These are phyloP conservation scores for Sanghuangporus weigelae DNA, from an alignment of 1,284 basidiomycete species.

Conservation along the genomic window DNA sequence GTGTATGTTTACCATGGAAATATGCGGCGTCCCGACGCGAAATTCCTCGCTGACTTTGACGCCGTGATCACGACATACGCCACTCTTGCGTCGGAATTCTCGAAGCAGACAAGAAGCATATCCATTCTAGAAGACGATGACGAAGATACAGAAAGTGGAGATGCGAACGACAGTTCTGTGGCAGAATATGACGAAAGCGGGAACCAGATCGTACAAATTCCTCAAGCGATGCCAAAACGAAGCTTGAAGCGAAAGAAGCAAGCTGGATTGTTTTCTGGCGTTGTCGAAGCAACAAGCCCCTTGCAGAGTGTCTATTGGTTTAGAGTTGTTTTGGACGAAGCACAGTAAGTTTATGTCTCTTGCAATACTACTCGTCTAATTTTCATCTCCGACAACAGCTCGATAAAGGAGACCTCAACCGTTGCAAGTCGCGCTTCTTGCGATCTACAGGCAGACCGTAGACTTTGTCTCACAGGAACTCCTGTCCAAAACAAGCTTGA, in stretches of 20 bases:
- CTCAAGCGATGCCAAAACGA: slow-evolving; percentile 50
- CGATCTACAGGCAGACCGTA: slow-evolving; percentile 89
- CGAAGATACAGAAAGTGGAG: slow-evolving; percentile 51
- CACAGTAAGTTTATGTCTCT: slow-evolving; percentile 64
- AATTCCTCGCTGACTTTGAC: slow-evolving; percentile 89
- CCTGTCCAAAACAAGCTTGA: slow-evolving; percentile 99
- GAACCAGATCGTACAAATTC: slow-evolving; percentile 48
- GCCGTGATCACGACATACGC: slow-evolving; percentile 97
- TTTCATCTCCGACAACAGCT: slow-evolving; percentile 46
- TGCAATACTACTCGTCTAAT: not conserved
- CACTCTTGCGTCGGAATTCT: slow-evolving; percentile 92
- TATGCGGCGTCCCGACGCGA: slow-evolving; percentile 78
- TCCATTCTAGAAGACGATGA: slow-evolving; percentile 59
- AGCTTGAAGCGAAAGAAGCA: slow-evolving; percentile 68
- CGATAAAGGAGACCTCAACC: slow-evolving; percentile 93
- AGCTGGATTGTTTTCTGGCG: slow-evolving; percentile 38
- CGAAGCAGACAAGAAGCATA: slow-evolving; percentile 75
- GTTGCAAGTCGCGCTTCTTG: slow-evolving; percentile 94
- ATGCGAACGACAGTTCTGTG: slow-evolving; percentile 55
- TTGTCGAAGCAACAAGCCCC: slow-evolving; percentile 71
- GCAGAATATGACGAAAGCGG: slow-evolving; percentile 68
- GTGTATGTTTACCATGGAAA: slow-evolving; percentile 98
- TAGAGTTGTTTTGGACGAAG: slow-evolving; percentile 95
- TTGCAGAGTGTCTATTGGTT: slow-evolving; percentile 98
- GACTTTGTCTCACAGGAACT: slow-evolving; percentile 93